These are phyloP conservation scores for Benincasa hispida DNA, from an alignment of 306 rosid species.

Conservation along the genomic window DNA sequence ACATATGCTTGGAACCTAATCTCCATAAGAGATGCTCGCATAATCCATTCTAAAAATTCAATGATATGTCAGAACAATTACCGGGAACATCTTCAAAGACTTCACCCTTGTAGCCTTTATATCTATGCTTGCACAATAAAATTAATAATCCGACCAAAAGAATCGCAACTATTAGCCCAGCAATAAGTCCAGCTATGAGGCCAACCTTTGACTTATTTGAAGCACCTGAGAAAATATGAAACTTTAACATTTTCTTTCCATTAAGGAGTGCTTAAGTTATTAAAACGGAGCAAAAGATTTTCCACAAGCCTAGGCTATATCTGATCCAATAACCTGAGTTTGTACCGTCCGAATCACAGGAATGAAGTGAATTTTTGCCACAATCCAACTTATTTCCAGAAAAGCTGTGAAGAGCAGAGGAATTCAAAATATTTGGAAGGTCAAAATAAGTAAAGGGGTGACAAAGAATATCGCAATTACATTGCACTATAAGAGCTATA, in stretches of 20 bases:
- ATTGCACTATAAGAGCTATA: background rate
- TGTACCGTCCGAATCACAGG: slow-evolving; percentile 36
- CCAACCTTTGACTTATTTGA: slow-evolving; percentile 48
- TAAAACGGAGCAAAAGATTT: background rate
- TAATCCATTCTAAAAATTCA: slow-evolving; percentile 6
- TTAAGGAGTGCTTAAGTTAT: background rate
- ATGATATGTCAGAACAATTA: slow-evolving; percentile 21
- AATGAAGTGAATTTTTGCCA: slow-evolving; percentile 28
- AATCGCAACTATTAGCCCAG: slow-evolving; percentile 35
- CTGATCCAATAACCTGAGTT: slow-evolving; percentile 46
- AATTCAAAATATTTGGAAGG: background rate
- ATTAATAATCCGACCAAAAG: slow-evolving; percentile 40
- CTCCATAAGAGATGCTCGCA: background rate
- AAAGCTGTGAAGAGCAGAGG: slow-evolving; percentile 43
- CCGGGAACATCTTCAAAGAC: slow-evolving; percentile 92
- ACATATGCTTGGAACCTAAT: background rate
- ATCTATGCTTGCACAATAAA: slow-evolving; percentile 46
- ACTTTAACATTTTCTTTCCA: background rate
- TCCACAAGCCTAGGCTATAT: slow-evolving; percentile 5
- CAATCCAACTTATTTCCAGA: slow-evolving; percentile 74
- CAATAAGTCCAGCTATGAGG: slow-evolving; percentile 55
- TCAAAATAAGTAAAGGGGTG: background rate
- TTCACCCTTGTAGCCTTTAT: slow-evolving; percentile 60
- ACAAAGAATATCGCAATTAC: background rate
- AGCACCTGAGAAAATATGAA: slow-evolving; percentile 33